Percentiles rank a stretch among this genome's conserved stretches.
Conservation (phyloP, 768 basidiomycete species). For the Leccinum obscurum region DNA sequence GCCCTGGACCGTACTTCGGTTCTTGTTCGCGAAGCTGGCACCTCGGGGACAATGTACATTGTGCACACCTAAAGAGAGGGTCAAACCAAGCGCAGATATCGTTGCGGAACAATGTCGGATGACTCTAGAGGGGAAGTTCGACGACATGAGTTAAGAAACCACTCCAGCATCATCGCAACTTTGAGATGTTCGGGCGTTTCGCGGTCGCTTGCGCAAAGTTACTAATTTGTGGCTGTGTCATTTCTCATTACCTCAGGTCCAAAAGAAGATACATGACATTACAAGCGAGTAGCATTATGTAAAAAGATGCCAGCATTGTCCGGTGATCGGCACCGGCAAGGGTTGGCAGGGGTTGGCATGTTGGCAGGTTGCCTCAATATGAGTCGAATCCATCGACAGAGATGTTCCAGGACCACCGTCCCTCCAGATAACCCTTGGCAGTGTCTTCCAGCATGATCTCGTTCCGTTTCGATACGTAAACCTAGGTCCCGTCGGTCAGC, state of each 20-base stretch:
- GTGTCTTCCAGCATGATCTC: constrained; percentile 96
- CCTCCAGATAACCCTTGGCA: constrained; percentile 84
- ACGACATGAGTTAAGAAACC: no score
- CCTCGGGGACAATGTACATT: not conserved
- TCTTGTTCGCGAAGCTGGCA: not conserved
- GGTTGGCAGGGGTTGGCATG: not conserved
- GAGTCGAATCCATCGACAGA: constrained; percentile 69
- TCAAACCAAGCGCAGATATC: not conserved
- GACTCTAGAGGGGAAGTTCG: no score
- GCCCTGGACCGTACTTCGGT: not conserved
- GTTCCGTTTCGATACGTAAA: constrained; percentile 96
- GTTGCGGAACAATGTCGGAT: not conserved
- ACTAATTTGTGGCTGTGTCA: not conserved
- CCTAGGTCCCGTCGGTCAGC: constrained; percentile 36
- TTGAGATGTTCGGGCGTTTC: not conserved
- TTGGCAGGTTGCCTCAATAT: constrained; percentile 11
- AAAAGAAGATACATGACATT: constrained; percentile 14
- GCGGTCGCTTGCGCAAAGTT: not conserved
- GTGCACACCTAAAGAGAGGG: not conserved
- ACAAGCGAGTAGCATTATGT: constrained; percentile 5
- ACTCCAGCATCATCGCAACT: no score
- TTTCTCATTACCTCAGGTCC: not conserved
- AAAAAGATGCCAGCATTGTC: not conserved
- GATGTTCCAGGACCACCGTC: constrained; percentile 81
- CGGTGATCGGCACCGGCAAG: not conserved